Percentiles rank a stretch among this genome's conserved stretches.
Conservation (phyloP, 31 red algal species). For the Pterothamnion heteromorphum region DNA sequence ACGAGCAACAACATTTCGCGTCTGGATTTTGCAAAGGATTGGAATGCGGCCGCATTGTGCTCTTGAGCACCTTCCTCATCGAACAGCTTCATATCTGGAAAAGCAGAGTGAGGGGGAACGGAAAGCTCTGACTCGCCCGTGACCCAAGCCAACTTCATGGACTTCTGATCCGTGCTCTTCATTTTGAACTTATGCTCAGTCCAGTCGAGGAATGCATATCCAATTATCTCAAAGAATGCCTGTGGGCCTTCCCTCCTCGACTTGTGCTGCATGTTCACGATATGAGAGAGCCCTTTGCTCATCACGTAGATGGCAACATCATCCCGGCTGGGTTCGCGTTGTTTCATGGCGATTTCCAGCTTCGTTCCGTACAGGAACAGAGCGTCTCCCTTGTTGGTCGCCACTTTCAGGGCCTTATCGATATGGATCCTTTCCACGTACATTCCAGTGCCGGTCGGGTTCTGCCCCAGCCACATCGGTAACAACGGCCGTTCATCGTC, state of each 20-base stretch:
- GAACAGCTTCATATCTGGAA: not conserved
- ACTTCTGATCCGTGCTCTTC: not conserved
- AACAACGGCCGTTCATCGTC: too few species aligned
- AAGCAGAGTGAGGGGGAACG: not conserved
- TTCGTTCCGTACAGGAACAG: not conserved
- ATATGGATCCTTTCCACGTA: not conserved
- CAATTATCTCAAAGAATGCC: not conserved
- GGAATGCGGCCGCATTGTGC: not conserved
- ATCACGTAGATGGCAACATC: not conserved
- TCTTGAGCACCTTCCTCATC: not conserved
- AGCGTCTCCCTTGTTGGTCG: not conserved
- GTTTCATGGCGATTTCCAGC: not conserved
- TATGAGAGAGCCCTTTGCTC: not conserved
- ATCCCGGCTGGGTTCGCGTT: not conserved
- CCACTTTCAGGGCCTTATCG: not conserved
- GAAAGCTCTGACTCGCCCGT: not conserved
- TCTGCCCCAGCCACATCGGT: too few species aligned
- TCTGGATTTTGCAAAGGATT: not conserved
- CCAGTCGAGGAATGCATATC: not conserved
- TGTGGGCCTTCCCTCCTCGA: not conserved
- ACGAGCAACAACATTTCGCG: not conserved
- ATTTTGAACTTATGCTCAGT: not conserved
- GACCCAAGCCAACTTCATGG: not conserved
- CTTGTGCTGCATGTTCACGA: not conserved
- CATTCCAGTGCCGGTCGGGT: too few species aligned